Conservation (phyloP, 768 basidiomycete species). For the Tylopilus subfusipes region DNA sequence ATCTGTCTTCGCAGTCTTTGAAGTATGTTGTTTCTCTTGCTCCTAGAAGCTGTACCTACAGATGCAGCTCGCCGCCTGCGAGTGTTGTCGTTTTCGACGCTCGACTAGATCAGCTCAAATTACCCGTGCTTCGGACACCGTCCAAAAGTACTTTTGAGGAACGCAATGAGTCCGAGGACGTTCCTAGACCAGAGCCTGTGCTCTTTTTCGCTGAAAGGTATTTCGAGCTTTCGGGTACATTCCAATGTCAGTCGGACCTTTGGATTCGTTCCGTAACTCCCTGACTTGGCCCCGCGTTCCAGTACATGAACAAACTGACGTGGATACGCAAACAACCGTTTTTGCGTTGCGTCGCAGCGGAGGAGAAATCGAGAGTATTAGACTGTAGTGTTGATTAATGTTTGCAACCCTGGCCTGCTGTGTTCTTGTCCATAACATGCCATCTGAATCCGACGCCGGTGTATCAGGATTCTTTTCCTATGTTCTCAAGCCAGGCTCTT, state of each 20-base stretch:
- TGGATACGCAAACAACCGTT: not conserved
- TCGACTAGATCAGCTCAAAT: conserved; percentile 44
- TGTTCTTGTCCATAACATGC: conserved; percentile 11
- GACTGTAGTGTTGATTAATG: conserved; percentile 14
- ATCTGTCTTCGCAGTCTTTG: conserved; percentile 29
- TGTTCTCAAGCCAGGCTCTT: conserved; percentile 72
- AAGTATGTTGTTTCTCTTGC: conserved; percentile 17
- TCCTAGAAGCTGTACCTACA: not conserved
- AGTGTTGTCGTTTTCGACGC: conserved; percentile 61
- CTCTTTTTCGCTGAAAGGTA: conserved; percentile 46
- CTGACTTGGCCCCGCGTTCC: conserved; percentile 2
- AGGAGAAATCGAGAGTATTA: not conserved
- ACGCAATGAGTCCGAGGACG: conserved; percentile 17
- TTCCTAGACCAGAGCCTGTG: conserved; percentile 34
- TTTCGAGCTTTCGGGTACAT: conserved; percentile 49
- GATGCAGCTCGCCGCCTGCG: conserved; percentile 19
- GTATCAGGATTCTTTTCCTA: conserved; percentile 42
- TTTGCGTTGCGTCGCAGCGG: conserved; percentile 16
- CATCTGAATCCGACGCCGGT: conserved; percentile 18
- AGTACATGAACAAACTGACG: conserved; percentile 11
- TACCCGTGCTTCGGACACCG: conserved; percentile 43
- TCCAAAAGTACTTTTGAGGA: conserved; percentile 10
- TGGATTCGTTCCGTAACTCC: not conserved
- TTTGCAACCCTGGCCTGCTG: conserved; percentile 13
- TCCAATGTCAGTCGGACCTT: conserved; percentile 41